These are phyloP conservation scores for Nothopassalora personata DNA, from an alignment of 2,329 filamentous ascomycete genomes.

Conservation along the genomic window DNA sequence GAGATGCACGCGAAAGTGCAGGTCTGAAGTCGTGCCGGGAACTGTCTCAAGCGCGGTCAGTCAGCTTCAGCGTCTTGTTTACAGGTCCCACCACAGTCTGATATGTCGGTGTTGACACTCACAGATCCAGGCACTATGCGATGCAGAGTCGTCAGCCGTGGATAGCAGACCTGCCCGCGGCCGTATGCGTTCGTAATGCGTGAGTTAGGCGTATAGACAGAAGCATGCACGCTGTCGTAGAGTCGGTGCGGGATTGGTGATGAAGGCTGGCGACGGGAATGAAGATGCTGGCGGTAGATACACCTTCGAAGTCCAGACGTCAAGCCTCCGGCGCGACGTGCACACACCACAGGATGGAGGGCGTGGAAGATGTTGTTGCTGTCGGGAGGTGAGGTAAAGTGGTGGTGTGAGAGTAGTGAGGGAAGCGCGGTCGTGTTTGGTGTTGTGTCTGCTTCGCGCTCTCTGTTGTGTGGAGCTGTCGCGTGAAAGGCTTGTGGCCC, in stretches of 20 bases:
- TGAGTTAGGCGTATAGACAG: conserved; percentile 26
- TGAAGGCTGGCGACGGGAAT: conserved; percentile 15
- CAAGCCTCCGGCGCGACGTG: neutral
- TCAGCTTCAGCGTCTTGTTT: conserved; percentile 18
- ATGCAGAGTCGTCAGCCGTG: conserved; percentile 15
- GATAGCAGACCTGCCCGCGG: conserved; percentile 21
- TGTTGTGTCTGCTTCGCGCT: neutral
- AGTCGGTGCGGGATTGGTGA: conserved; percentile 13
- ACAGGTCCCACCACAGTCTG: neutral
- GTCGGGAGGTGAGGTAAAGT: neutral
- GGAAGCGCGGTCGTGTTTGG: conserved; percentile 1
- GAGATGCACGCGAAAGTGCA: conserved; percentile 20
- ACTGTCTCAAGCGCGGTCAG: conserved; percentile 23
- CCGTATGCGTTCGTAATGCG: conserved; percentile 19
- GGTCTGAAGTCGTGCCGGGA: conserved; percentile 15
- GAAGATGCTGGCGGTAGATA: conserved; percentile 14
- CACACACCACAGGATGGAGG: neutral
- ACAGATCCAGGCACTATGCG: conserved; percentile 10
- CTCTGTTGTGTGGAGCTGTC: neutral
- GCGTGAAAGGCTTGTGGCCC: neutral
- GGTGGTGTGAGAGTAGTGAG: conserved; percentile 1
- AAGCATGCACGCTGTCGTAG: conserved; percentile 29
- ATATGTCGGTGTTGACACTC: conserved; percentile 6
- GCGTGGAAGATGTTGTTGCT: neutral
- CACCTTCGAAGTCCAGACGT: conserved; percentile 6